Base-by-base conservation (phyloP, 2,329 filamentous ascomycete genomes). In the Paracorniculantispora psalliotae region DNA sequence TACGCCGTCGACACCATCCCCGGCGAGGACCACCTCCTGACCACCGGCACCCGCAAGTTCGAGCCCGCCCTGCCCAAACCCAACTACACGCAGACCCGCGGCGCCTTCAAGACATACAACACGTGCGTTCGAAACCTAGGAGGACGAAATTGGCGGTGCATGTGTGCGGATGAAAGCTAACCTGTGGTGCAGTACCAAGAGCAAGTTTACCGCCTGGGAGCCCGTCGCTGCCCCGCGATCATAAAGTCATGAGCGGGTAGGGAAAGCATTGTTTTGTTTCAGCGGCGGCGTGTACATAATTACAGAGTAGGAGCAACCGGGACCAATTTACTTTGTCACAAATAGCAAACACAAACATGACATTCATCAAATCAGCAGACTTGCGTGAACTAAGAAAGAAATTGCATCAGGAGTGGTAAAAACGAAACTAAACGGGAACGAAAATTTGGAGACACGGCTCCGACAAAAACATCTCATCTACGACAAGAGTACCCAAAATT, bases 1-100 rank as follows among this genome's bases (percentile, higher is more conserved):
- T 97, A 99, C 78, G 79, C 87, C 77, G 87, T 96, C 68, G 92
- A 97, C 75, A 89, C 90, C 75, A 86, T 93, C 39, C 94, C 94
- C 1, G 84, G 81, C 39, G 76, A 88, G 69, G 94, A 99, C 72
- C 78, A 86, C 55, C 74, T 94, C 63, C 70, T 96, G 63, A 82
- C 86, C 67, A 78, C 86, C 55, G 81, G 85, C 65, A 74, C 85
- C 49, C 84, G 91, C 63, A 73, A 80, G 39, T 97, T 92, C 89
- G 92, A 96, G 73, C 81, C 86, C 61, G 80, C 81, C 59, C 81
- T 82, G 78, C 72, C 93, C 69, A 79, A 86, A 63, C 87, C 89
- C 63, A 94, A 91, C 73, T 78, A 85, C 67, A 97, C 94, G 28
- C 78, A 81, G 69, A 88, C 83, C 62, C 84, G 89, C 63, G 91